Base-by-base conservation (phyloP, 2,329 filamentous ascomycete species). In the Zymoseptoria pseudotritici region DNA sequence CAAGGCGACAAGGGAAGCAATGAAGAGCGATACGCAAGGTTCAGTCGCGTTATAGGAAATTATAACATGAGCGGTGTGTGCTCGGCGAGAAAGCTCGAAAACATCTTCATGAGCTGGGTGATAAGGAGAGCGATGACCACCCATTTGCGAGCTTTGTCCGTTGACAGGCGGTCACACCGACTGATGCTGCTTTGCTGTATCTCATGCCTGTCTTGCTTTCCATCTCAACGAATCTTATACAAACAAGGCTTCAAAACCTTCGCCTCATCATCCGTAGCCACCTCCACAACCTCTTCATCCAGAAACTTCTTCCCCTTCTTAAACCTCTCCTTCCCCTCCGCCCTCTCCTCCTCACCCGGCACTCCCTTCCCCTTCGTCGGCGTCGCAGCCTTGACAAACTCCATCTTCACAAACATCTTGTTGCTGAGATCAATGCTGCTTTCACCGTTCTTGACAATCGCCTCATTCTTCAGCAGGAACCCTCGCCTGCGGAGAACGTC, bases 321-420 rank as follows among this genome's bases (percentile, higher is more conserved):
- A 54, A 65, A 63, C n/a, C 54, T 58, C 50, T 56, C 55, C 52
- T 31, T 50, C 68, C 76, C 80, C 69, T 66, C 63, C 61, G 59
- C 72, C 58, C 69, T 73, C 70, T 65, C 75, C 67, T 71, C 70
- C 56, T 70, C 77, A 24, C 73, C 75, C 50, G 72, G 70, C 55
- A 80, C 84, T 65, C 88, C 85, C 78, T 96, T 95, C 22, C 91
- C 91, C 72, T 86, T 87, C 2, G 81, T 81, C 0, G 92, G 88
- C 52, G 85, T 78, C 20, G 85, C 85, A n/a, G 83, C 85, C 78
- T 97, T 99, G 69, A 92, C 80, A 75, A 99, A 99, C 68, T 88
- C 86, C 91, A 99, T 93, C 77, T 88, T 90, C 67, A 97, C 93
- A 78, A 99, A 99, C 94, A 99, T 99, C 78, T 89, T 95, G 77